Conservation (phyloP, 495 filamentous ascomycete species). For the Articulospora tetracladia region DNA sequence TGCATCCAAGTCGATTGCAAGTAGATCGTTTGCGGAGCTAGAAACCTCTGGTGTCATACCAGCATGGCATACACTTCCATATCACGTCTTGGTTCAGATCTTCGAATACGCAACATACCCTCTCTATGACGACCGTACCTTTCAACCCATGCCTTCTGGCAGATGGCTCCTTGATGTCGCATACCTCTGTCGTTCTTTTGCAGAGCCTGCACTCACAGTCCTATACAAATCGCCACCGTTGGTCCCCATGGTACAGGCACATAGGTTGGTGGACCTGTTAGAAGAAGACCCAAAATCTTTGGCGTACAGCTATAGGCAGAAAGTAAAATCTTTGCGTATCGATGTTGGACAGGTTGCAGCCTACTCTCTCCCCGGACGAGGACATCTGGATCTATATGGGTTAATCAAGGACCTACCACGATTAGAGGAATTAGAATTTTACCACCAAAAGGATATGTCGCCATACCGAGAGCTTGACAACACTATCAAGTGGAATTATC, state of each 20-base stretch:
- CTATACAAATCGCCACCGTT: slow-evolving; percentile 69
- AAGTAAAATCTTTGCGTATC: slow-evolving; percentile 65
- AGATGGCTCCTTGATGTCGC: slow-evolving; percentile 60
- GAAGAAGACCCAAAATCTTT: slow-evolving; percentile 35
- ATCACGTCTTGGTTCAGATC: slow-evolving; percentile 64
- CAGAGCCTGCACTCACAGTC: slow-evolving; percentile 70
- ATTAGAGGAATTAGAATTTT: slow-evolving; percentile 52
- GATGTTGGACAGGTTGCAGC: slow-evolving; percentile 46
- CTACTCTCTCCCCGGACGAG: slow-evolving; percentile 29
- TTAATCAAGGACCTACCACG: slow-evolving; percentile 41
- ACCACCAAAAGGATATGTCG: slow-evolving; percentile 47
- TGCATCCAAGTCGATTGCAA: neutral
- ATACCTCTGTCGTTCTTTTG: slow-evolving; percentile 58
- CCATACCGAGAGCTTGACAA: slow-evolving; percentile 47
- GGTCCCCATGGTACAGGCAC: slow-evolving; percentile 43
- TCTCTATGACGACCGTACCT: slow-evolving; percentile 44
- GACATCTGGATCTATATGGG: slow-evolving; percentile 36
- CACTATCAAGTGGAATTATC: slow-evolving; percentile 59
- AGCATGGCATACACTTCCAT: slow-evolving; percentile 67
- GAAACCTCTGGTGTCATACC: slow-evolving; percentile 40
- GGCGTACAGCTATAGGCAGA: slow-evolving; percentile 52
- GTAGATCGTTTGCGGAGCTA: neutral
- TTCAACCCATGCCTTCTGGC: slow-evolving; percentile 35
- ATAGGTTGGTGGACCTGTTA: slow-evolving; percentile 33
- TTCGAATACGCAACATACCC: slow-evolving; percentile 64